Conservation (phyloP, 225 moss, liverwort and hornwort genomes). For the Sphagnum tenellum region DNA sequence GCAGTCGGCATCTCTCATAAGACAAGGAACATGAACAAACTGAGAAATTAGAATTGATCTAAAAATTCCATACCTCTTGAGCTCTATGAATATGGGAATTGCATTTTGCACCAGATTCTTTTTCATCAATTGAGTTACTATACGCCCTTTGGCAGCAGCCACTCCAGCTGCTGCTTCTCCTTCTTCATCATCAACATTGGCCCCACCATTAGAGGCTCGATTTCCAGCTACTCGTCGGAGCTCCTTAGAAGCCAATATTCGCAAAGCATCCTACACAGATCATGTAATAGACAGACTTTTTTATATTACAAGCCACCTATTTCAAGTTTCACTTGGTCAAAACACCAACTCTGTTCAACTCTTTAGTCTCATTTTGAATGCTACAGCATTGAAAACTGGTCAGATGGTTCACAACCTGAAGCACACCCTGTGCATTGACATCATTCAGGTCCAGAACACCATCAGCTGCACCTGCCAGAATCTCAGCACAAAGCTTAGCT, state of each 20-base stretch:
- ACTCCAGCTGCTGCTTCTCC: slow-evolving; percentile 31
- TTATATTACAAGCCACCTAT: too few relatives aligned
- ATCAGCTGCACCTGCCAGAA: slow-evolving; percentile 49
- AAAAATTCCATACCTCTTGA: slow-evolving; percentile 23
- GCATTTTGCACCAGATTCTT: slow-evolving; percentile 52
- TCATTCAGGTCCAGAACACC: slow-evolving; percentile 40
- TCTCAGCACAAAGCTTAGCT: slow-evolving; percentile 41
- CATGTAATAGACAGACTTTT: too few relatives aligned
- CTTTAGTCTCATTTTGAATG: too few relatives aligned
- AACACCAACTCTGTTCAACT: too few relatives aligned
- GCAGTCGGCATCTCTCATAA: too few relatives aligned
- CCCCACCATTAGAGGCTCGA: slow-evolving; percentile 13
- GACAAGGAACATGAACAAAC: too few relatives aligned
- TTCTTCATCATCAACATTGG: slow-evolving; percentile 35
- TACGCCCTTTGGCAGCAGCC: slow-evolving; percentile 45
- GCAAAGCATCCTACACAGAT: slow-evolving; percentile 33
- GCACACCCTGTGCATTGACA: slow-evolving; percentile 30
- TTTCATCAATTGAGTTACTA: slow-evolving; percentile 55
- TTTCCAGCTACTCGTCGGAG: slow-evolving; percentile 18
- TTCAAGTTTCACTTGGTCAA: too few relatives aligned
- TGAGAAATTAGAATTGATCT: too few relatives aligned
- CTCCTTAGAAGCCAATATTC: slow-evolving; percentile 44
- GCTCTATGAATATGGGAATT: slow-evolving; percentile 53
- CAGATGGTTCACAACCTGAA: slow-evolving; percentile 21
- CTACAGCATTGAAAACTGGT: not conserved